These are phyloP conservation scores for Amauroascus verrucosus DNA, from an alignment of 2,329 filamentous ascomycete genomes.

Conservation along the genomic window DNA sequence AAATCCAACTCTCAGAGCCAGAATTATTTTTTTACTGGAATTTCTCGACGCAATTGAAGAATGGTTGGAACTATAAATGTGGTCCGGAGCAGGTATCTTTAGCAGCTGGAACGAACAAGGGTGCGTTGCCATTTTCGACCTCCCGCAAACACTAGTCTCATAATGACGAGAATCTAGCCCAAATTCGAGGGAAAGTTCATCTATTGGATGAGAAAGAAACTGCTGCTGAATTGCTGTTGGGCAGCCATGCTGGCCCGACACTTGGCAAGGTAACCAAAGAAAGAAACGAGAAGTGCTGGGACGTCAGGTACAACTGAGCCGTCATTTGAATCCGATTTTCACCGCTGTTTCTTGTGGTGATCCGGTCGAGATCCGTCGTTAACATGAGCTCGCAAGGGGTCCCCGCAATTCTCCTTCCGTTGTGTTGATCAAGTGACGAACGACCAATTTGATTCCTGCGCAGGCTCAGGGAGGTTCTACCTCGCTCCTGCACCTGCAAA, in stretches of 20 bases:
- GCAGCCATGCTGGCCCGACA: not conserved
- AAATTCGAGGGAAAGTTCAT: not conserved
- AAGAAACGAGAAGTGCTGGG: not conserved
- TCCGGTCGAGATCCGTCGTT: no score
- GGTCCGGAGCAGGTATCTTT: no score
- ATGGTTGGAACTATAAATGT: not conserved
- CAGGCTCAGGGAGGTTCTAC: no score
- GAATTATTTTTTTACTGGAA: not conserved
- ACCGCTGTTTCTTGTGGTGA: no score
- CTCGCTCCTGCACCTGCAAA: no score
- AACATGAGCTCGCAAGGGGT: no score
- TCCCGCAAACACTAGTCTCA: not conserved
- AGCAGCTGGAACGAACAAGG: no score
- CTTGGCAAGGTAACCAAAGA: not conserved
- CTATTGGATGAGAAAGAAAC: not conserved
- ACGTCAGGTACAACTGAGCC: not conserved
- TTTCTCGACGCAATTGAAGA: not conserved
- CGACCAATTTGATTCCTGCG: no score
- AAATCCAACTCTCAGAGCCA: not conserved
- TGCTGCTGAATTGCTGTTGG: not conserved
- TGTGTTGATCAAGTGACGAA: not conserved
- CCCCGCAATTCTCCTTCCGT: no score
- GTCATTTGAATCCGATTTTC: no score
- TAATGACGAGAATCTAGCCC: not conserved
- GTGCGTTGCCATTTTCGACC: not conserved